Evolutionary conservation across 2,329 filamentous ascomycete genomes (phyloP).

Genomic region (Hymenoscyphus scutula): DNA sequence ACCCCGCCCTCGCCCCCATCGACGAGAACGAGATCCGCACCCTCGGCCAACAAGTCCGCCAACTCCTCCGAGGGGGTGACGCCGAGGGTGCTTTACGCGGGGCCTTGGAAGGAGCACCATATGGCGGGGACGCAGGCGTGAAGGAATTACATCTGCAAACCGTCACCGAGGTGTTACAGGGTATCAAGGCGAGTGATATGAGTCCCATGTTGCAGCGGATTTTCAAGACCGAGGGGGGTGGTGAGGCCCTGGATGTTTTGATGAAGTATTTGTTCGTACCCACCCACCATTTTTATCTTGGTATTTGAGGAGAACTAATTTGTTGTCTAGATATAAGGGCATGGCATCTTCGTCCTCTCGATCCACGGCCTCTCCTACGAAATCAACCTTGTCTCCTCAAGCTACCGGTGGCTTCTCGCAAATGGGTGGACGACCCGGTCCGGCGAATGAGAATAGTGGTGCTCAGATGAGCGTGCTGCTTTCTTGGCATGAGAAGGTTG

Average conservation of each 20-base stretch:
- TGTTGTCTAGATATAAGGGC: conserved; percentile 72
- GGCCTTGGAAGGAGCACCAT: conserved; percentile 83
- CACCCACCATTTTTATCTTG: conserved; percentile 2
- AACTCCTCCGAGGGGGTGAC: conserved; percentile 83
- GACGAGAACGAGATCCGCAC: conserved; percentile 76
- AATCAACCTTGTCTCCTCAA: conserved; percentile 60
- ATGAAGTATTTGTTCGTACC: conserved; percentile 91
- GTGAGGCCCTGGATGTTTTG: conserved; percentile 83
- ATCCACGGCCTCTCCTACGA: conserved; percentile 39
- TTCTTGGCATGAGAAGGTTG: conserved; percentile 98
- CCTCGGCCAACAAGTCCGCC: conserved; percentile 77
- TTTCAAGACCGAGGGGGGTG: conserved; percentile 73
- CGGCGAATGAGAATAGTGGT: conserved; percentile 65
- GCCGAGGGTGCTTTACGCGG: conserved; percentile 80
- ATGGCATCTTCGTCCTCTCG: conserved; percentile 56
- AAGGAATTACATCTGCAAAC: conserved; percentile 83
- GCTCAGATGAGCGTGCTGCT: conserved; percentile 94
- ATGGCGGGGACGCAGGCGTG: conserved; percentile 55
- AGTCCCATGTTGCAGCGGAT: conserved; percentile 80
- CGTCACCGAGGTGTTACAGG: conserved; percentile 89
- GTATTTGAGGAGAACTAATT: not conserved
- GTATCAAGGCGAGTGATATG: conserved; percentile 96
- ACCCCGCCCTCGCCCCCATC: conserved; percentile 71
- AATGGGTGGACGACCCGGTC: conserved; percentile 55
- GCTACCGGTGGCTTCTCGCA: conserved; percentile 81